These are phyloP conservation scores for Hirsutella rhossiliensis DNA, from an alignment of 2,329 filamentous ascomycete genomes.

Conservation along the genomic window DNA sequence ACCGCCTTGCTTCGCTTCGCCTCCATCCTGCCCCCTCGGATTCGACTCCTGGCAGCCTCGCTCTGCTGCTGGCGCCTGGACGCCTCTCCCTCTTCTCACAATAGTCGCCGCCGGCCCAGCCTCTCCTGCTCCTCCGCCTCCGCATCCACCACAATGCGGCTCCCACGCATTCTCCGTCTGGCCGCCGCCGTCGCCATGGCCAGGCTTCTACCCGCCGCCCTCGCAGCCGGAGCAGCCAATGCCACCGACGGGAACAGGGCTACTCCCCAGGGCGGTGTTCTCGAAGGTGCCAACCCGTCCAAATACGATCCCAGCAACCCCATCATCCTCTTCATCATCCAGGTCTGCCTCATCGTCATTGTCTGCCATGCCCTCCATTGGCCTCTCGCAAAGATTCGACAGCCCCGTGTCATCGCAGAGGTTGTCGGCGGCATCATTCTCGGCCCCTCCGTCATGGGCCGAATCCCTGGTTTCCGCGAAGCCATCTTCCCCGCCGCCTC, in stretches of 20 bases:
- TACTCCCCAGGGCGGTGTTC: constrained; percentile 43
- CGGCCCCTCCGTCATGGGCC: constrained; percentile 79
- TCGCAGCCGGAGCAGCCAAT: background rate
- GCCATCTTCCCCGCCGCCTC: constrained; percentile 68
- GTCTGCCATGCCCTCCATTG: constrained; percentile 50
- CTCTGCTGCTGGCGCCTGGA: no score
- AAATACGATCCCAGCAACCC: constrained; percentile 59
- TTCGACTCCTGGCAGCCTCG: no score
- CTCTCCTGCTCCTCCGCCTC: no score
- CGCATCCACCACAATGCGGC: background rate
- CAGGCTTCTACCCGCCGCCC: background rate
- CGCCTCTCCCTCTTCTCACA: no score
- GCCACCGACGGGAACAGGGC: background rate
- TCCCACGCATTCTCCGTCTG: background rate
- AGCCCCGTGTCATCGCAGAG: constrained; percentile 75
- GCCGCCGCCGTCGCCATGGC: background rate
- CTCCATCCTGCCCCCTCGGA: no score
- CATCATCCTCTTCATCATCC: constrained; percentile 65
- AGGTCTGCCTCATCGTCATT: constrained; percentile 41
- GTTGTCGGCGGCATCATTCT: constrained; percentile 77
- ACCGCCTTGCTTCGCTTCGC: no score
- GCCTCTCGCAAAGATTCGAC: constrained; percentile 63
- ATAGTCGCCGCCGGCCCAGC: no score
- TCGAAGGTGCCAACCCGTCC: constrained; percentile 59
- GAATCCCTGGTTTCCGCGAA: constrained; percentile 64